A percentile compares a stretch with the other conserved stretches of the same genome.
Evolutionary conservation across 768 basidiomycete genomes (phyloP).

Genomic region (Tubosaeta sp.): DNA sequence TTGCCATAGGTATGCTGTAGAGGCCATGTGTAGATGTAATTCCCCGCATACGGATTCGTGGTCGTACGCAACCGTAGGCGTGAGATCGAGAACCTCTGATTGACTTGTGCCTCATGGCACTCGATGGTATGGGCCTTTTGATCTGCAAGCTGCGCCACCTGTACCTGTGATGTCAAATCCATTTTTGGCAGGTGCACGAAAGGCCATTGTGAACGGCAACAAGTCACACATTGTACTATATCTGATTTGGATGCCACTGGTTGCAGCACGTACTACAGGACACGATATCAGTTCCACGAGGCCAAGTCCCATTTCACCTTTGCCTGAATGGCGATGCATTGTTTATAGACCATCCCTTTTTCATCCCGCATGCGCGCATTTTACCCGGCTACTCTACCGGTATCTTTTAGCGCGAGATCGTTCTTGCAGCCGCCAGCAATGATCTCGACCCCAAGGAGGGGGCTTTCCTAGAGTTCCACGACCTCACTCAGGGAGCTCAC

Average conservation of each 20-base stretch:
- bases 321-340: background rate
- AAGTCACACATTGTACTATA: no score
- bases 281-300: background rate
- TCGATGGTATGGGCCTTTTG: background rate
- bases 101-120: background rate
- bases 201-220: background rate
- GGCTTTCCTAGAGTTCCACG: conserved; percentile 45
- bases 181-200: conserved; percentile 2
- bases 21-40: background rate
- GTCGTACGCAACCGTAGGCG: background rate
- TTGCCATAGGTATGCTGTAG: background rate
- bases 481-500: conserved; percentile 41
- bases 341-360: background rate
- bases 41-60: background rate
- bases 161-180: conserved; percentile 8
- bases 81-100: background rate
- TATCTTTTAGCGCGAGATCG: conserved; percentile 14
- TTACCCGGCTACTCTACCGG: conserved; percentile 2
- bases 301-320: background rate
- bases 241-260: background rate
- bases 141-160: background rate
- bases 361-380: conserved; percentile 9
- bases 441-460: conserved; percentile 11
- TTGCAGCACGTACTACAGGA: background rate
- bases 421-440: conserved; percentile 9